Evolutionary conservation across 148 eudicot genomes (phyloP).

Genomic region (Silene uniflora): DNA sequence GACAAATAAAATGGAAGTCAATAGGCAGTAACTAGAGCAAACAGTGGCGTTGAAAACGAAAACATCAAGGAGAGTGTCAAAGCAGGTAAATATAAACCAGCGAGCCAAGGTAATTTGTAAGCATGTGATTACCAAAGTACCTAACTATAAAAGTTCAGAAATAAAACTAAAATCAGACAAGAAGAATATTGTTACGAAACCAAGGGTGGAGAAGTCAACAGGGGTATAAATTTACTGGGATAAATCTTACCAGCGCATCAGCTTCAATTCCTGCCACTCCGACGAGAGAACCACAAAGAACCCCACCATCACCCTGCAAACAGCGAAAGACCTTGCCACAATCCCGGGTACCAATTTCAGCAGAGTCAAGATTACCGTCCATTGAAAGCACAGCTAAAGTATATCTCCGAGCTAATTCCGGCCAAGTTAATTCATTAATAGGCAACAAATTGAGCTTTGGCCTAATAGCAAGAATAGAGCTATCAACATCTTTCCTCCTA

Average conservation of each 20-base stretch:
- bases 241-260: conserved; percentile 62
- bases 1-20: neutral
- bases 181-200: neutral
- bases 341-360: conserved; percentile 41
- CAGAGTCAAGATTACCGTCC: conserved; percentile 47
- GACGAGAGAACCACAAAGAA: conserved; percentile 66
- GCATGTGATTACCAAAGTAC: neutral
- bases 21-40: neutral
- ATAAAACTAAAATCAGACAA: conserved; percentile 3
- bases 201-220: neutral
- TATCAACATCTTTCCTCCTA: conserved; percentile 49
- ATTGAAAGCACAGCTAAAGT: conserved; percentile 43
- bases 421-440: conserved; percentile 69
- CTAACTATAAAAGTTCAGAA: neutral
- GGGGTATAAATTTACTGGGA: neutral
- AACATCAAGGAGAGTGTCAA: neutral
- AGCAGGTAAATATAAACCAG: neutral
- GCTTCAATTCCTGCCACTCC: conserved; percentile 73
- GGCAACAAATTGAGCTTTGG: conserved; percentile 50
- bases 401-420: conserved; percentile 69
- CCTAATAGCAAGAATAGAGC: conserved; percentile 35
- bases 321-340: conserved; percentile 54
- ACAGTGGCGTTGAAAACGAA: neutral
- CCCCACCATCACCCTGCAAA: conserved; percentile 71
- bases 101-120: neutral